These are phyloP conservation scores for Durotheca rogersii DNA, from an alignment of 495 filamentous ascomycete species.

Conservation along the genomic window DNA sequence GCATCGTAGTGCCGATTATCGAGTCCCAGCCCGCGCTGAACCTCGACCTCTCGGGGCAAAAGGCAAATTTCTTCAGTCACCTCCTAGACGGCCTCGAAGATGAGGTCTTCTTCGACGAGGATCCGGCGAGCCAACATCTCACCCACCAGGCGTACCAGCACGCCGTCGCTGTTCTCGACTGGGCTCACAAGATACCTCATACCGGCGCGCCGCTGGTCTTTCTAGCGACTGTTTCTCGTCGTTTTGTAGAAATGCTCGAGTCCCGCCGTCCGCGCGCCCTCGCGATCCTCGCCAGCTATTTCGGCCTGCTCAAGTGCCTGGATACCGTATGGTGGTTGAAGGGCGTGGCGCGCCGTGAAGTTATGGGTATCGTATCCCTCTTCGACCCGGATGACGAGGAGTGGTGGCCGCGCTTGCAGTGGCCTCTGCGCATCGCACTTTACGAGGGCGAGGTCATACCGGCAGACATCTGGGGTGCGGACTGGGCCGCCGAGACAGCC, in stretches of 20 bases:
- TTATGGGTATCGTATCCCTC: conserved; percentile 53
- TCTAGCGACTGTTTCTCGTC: conserved; percentile 59
- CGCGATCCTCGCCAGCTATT: conserved; percentile 57
- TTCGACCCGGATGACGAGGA: conserved; percentile 50
- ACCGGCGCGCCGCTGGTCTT: conserved; percentile 55
- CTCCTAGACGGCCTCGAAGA: conserved; percentile 52
- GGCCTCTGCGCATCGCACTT: conserved; percentile 53
- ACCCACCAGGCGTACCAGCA: conserved; percentile 57
- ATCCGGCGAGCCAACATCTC: conserved; percentile 15
- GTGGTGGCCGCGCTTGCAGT: conserved; percentile 59
- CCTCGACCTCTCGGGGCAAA: conserved; percentile 45
- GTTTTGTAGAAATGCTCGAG: conserved; percentile 55
- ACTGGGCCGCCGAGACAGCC: conserved; percentile 46
- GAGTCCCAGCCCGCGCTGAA: conserved; percentile 54
- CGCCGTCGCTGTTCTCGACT: conserved; percentile 56
- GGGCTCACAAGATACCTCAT: conserved; percentile 57
- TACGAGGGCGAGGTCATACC: conserved; percentile 49
- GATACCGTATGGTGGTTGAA: conserved; percentile 59
- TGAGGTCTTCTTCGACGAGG: conserved; percentile 40
- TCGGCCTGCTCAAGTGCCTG: conserved; percentile 54
- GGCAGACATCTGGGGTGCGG: conserved; percentile 52
- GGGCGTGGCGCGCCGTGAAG: conserved; percentile 56
- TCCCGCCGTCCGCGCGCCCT: conserved; percentile 53
- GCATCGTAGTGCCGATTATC: conserved; percentile 54
- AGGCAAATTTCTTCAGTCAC: conserved; percentile 52